Evolutionary conservation across 2,329 filamentous ascomycete genomes (phyloP).

Genomic region (Penicillium sp.): DNA sequence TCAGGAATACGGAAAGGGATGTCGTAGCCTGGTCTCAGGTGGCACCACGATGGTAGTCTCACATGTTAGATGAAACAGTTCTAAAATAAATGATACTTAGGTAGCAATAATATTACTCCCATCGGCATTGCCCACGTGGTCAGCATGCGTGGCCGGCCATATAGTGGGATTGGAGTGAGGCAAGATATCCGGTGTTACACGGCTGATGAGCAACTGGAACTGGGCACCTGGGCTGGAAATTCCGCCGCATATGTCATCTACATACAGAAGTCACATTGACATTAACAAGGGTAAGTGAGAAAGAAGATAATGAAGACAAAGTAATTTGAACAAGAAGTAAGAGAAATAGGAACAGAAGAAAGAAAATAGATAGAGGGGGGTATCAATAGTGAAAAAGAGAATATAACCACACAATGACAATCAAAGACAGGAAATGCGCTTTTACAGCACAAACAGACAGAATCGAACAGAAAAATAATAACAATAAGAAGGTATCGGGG

Average conservation of each 20-base stretch:
- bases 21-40: not conserved
- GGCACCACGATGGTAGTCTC: not conserved
- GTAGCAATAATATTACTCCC: not conserved
- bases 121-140: not conserved
- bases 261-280: not conserved
- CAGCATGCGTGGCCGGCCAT: not conserved
- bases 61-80: not conserved
- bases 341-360: not conserved
- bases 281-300: not conserved
- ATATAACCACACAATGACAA: conserved; percentile 6
- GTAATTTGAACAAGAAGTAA: not conserved
- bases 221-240: not conserved
- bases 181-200: not conserved
- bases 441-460: not conserved
- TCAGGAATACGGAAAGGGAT: not conserved
- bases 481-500: not conserved
- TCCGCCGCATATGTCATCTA: not conserved
- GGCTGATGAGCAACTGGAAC: too few species aligned
- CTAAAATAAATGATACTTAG: not conserved
- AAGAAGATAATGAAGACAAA: not conserved
- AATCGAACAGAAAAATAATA: not conserved
- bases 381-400: conserved; percentile 14
- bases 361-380: conserved; percentile 7
- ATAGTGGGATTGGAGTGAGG: not conserved
- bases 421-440: conserved; percentile 7